Percentiles rank a stretch among this genome's conserved stretches.
phyloP scores from a whole-genome alignment of 352 stramenopile genomes.

The Globisporangium cystogenes region DNA sequence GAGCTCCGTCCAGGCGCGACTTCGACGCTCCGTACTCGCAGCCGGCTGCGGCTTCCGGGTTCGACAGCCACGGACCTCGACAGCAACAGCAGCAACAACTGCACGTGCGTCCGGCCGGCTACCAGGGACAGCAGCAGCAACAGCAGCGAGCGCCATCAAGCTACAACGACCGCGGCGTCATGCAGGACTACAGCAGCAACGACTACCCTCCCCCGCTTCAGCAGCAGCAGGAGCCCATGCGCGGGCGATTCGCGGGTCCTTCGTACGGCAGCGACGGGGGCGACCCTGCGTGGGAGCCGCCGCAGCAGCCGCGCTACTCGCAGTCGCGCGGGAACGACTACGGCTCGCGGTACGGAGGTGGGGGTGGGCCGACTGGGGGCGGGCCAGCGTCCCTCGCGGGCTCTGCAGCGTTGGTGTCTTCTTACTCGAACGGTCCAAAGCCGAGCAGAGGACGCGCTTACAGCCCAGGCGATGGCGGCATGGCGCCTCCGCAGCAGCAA shows the following conservation, averaged over 20 bases:
- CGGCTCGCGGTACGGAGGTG: constrained; percentile 1
- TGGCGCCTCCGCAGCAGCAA: constrained; percentile 7
- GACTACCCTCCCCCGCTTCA: constrained; percentile 5
- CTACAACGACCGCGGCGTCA: constrained; percentile 5
- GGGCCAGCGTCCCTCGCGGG: background rate
- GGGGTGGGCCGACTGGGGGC: background rate
- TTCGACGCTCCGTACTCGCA: constrained; percentile 1
- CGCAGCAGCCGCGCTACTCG: background rate
- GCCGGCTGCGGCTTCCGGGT: background rate
- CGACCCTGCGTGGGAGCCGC: background rate
- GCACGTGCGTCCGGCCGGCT: constrained; percentile 3
- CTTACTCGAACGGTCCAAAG: constrained; percentile 11
- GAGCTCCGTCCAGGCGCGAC: constrained; percentile 3
- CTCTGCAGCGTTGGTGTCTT: constrained; percentile 5
- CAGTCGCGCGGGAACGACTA: background rate
- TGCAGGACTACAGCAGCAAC: constrained; percentile 9
- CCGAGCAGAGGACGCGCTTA: constrained; percentile 5
- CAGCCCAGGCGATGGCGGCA: constrained; percentile 1
- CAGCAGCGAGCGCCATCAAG: constrained; percentile 4
- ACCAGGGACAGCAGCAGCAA: constrained; percentile 6
- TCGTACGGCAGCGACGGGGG: background rate
- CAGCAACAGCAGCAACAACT: constrained; percentile 3
- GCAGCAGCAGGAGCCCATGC: background rate
- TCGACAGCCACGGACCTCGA: constrained; percentile 3
- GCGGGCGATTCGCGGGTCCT: constrained; percentile 7